phyloP scores from a whole-genome alignment of 495 filamentous ascomycete genomes.

The Aspergillus wentii region DNA sequence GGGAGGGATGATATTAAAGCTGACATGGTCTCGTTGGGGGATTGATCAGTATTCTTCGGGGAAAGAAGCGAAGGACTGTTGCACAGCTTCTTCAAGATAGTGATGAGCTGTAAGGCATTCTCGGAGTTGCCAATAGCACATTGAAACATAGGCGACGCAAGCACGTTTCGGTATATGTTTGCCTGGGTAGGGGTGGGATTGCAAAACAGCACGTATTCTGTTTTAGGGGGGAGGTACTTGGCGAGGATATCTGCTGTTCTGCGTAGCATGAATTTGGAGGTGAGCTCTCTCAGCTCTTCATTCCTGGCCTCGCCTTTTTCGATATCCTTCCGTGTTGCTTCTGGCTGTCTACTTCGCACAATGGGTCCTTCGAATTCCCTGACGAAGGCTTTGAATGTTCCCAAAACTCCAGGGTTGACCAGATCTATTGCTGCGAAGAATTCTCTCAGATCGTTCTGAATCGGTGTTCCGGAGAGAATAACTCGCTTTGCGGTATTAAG shows the following conservation, averaged over 20 bases:
- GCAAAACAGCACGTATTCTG: slow-evolving; percentile 75
- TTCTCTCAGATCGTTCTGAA: slow-evolving; percentile 77
- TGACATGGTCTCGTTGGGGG: slow-evolving; percentile 33
- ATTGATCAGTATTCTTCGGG: slow-evolving; percentile 32
- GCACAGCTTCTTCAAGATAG: slow-evolving; percentile 76
- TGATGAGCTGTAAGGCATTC: slow-evolving; percentile 70
- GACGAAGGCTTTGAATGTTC: slow-evolving; percentile 63
- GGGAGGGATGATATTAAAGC: slow-evolving; percentile 56
- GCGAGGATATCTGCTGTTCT: slow-evolving; percentile 71
- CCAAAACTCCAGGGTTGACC: slow-evolving; percentile 71
- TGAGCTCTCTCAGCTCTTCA: slow-evolving; percentile 63
- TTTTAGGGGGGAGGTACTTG: slow-evolving; percentile 71
- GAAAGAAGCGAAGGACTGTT: slow-evolving; percentile 69
- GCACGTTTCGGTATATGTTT: slow-evolving; percentile 62
- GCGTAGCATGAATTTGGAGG: slow-evolving; percentile 69
- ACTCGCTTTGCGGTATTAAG: slow-evolving; percentile 63
- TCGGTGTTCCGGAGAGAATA: slow-evolving; percentile 72
- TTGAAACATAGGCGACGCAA: slow-evolving; percentile 66
- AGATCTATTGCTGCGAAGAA: slow-evolving; percentile 78
- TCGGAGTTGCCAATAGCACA: slow-evolving; percentile 61
- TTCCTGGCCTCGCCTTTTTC: slow-evolving; percentile 69
- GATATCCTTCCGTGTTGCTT: slow-evolving; percentile 58
- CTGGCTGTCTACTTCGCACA: slow-evolving; percentile 66
- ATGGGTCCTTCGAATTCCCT: slow-evolving; percentile 72
- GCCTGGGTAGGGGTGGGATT: slow-evolving; percentile 65